These are phyloP conservation scores for Phanerochaete sordida DNA, from an alignment of 768 basidiomycete genomes.

Conservation along the genomic window DNA sequence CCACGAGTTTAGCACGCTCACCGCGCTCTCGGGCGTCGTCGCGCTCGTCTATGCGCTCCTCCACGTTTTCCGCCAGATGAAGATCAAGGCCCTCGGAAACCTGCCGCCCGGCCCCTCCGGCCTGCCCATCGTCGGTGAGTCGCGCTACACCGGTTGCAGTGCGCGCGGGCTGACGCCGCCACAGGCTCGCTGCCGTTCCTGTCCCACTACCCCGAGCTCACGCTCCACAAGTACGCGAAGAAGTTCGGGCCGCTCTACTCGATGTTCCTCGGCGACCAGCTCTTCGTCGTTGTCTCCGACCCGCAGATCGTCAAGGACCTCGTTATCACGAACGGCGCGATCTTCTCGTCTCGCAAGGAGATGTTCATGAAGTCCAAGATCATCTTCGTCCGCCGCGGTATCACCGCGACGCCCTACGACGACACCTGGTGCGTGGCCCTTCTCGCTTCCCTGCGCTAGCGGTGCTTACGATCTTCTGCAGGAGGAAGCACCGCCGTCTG, in stretches of 20 bases:
- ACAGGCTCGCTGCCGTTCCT: constrained; percentile 33
- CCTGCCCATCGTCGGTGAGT: constrained; percentile 10
- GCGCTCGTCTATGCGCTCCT: background rate
- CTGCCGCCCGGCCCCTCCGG: constrained; percentile 11
- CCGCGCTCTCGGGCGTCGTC: background rate
- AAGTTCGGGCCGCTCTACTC: constrained; percentile 43
- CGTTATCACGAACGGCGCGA: constrained; percentile 39
- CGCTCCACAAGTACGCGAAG: constrained; percentile 23
- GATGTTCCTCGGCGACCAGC: constrained; percentile 43
- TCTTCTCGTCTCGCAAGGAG: constrained; percentile 43
- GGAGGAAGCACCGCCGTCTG: constrained; percentile 43
- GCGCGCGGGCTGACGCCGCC: background rate
- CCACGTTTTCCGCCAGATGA: background rate
- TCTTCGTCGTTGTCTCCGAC: constrained; percentile 43
- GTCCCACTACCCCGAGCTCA: constrained; percentile 38
- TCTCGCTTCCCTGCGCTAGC: too few species aligned
- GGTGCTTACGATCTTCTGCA: constrained; percentile 6
- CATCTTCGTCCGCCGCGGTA: constrained; percentile 40
- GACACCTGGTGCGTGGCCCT: constrained; percentile 32
- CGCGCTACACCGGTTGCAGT: too few species aligned
- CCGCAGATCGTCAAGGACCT: constrained; percentile 41
- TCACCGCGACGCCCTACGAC: constrained; percentile 42
- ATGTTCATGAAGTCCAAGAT: constrained; percentile 43
- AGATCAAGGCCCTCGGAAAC: background rate
- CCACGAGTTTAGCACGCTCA: background rate